These are phyloP conservation scores for Barnettozyma wickerhamii DNA, from an alignment of 805 yeast genomes.

Conservation along the genomic window DNA sequence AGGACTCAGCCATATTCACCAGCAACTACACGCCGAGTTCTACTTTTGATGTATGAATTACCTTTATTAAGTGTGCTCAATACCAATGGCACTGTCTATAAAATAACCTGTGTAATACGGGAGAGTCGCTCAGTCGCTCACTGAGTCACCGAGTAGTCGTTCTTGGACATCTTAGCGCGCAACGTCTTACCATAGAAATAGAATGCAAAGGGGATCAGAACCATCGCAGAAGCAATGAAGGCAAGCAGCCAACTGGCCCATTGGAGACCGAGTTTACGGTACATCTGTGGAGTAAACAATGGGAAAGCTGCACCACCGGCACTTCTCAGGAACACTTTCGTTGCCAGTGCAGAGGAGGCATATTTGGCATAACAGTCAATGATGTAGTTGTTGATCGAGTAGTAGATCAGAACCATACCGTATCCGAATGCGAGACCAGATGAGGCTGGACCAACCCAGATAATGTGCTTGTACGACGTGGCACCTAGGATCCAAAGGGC, in stretches of 20 bases:
- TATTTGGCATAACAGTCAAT: constrained; percentile 83
- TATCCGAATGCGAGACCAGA: constrained; percentile 79
- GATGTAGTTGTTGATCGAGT: constrained; percentile 76
- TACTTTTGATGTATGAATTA: too few species aligned
- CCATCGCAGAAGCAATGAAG: constrained; percentile 74
- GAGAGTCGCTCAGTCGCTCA: too few species aligned
- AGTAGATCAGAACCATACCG: constrained; percentile 72
- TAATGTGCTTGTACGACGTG: constrained; percentile 61
- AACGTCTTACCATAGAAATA: constrained; percentile 60
- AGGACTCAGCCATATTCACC: too few species aligned
- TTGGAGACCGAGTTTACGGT: constrained; percentile 62
- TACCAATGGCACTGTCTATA: neutral
- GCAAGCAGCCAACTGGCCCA: constrained; percentile 84
- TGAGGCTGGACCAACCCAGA: constrained; percentile 78
- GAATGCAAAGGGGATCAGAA: constrained; percentile 65
- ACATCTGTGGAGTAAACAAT: constrained; percentile 77
- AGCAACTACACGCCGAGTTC: too few species aligned
- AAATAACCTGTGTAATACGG: neutral
- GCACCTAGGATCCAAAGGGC: constrained; percentile 80
- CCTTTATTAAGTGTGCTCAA: neutral
- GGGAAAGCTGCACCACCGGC: constrained; percentile 90
- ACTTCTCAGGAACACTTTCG: constrained; percentile 74
- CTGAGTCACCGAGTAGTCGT: constrained; percentile 43
- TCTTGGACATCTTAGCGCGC: constrained; percentile 63
- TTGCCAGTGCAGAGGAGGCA: constrained; percentile 78